Conservation (phyloP, 768 basidiomycete species). For the Lactarius pseudohatsudake region DNA sequence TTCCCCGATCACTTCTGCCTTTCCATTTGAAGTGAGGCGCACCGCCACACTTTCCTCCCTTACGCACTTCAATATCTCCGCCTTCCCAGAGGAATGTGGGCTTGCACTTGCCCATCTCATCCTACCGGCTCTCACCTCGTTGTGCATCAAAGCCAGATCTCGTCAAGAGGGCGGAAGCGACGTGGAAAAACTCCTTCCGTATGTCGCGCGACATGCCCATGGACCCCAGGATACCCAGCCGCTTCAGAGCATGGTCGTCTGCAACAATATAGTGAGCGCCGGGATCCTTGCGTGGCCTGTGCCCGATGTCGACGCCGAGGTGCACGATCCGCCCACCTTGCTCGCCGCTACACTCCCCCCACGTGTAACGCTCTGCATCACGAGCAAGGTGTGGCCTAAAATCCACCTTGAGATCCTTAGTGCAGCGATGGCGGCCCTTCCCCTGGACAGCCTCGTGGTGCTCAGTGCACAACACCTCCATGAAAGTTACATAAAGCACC, state of each 20-base stretch:
- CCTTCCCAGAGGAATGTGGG: not conserved
- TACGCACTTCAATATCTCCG: not conserved
- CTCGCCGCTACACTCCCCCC: not conserved
- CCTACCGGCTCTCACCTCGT: not conserved
- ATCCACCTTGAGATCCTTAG: no score
- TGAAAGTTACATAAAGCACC: no score
- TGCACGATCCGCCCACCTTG: not conserved
- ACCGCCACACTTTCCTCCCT: not conserved
- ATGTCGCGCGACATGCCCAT: not conserved
- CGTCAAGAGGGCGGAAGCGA: not conserved
- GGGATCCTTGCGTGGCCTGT: not conserved
- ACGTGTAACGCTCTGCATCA: not conserved
- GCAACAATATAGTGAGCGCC: no score
- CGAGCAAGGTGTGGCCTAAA: no score
- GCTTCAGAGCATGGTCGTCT: not conserved
- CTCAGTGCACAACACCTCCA: no score
- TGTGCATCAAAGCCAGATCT: not conserved
- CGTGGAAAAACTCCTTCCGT: not conserved
- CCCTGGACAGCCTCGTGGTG: no score
- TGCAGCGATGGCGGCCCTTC: no score
- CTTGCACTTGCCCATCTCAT: not conserved
- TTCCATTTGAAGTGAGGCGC: not conserved
- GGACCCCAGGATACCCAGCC: slow-evolving; percentile 3
- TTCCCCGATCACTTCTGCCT: not conserved
- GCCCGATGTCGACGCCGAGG: not conserved